Percentiles rank a stretch among this genome's conserved stretches.
phyloP scores from a whole-genome alignment of 2,329 filamentous ascomycete species.

The Ophiostoma ips region DNA sequence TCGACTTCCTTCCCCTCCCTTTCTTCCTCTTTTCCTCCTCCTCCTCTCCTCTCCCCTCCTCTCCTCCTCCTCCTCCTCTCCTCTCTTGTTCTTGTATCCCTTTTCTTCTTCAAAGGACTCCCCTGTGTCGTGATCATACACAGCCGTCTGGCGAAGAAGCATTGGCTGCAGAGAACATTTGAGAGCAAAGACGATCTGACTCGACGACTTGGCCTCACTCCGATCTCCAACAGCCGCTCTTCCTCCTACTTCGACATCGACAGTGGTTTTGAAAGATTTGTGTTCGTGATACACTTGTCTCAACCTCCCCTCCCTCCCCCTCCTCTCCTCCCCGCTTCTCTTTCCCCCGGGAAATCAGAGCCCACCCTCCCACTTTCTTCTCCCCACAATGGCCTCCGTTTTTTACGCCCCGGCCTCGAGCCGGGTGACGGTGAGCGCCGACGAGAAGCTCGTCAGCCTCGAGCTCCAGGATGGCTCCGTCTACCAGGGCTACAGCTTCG shows the following conservation, averaged over 20 bases:
- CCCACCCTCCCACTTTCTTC: not conserved
- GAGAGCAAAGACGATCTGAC: not conserved
- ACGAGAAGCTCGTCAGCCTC: slow-evolving; percentile 61
- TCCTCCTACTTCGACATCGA: no score
- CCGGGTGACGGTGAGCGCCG: slow-evolving; percentile 33
- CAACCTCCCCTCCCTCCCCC: not conserved
- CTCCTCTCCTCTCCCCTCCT: not conserved
- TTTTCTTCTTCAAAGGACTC: slow-evolving; percentile 9
- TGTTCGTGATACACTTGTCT: no score
- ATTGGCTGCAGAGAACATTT: slow-evolving; percentile 7
- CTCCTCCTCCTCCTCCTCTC: not conserved
- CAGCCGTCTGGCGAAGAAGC: slow-evolving; percentile 11
- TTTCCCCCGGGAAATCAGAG: not conserved
- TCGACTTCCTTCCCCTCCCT: not conserved
- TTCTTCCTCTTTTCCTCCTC: not conserved
- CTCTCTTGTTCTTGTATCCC: not conserved
- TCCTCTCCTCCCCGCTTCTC: not conserved
- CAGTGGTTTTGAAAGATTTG: no score
- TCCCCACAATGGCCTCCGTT: slow-evolving; percentile 22
- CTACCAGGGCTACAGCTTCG: slow-evolving; percentile 93
- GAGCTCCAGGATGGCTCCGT: slow-evolving; percentile 86
- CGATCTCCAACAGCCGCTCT: not conserved
- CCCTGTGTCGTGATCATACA: slow-evolving; percentile 4
- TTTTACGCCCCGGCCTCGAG: slow-evolving; percentile 45
- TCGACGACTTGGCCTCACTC: slow-evolving; percentile 1